phyloP scores from a whole-genome alignment of 345 rosid species.

The Eucalyptus pauciflora region DNA sequence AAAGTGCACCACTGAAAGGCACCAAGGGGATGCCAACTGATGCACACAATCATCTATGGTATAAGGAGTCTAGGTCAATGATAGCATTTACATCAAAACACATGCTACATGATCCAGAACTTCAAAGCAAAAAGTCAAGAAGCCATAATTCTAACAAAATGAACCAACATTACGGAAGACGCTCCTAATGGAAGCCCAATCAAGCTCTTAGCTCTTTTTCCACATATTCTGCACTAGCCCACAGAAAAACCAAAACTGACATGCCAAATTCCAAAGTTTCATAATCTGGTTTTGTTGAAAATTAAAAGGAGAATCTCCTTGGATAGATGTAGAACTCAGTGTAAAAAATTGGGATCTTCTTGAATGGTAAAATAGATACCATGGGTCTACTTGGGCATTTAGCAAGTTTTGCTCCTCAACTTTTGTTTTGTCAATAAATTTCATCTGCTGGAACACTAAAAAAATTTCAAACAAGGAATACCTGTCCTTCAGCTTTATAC shows the following conservation, averaged over 20 bases:
- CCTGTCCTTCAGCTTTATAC: slow-evolving; percentile 93
- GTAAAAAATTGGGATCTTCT: background rate
- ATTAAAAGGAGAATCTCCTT: background rate
- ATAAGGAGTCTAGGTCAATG: background rate
- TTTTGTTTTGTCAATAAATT: background rate
- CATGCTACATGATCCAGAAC: background rate
- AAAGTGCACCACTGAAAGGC: background rate
- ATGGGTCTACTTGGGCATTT: background rate
- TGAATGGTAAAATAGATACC: background rate
- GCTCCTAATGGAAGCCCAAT: background rate
- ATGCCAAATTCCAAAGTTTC: background rate
- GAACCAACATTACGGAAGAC: background rate
- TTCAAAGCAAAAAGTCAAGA: background rate
- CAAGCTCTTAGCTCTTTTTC: background rate
- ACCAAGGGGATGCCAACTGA: background rate
- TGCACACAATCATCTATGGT: background rate
- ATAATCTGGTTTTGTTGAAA: background rate
- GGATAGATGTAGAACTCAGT: background rate
- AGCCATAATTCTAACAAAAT: background rate
- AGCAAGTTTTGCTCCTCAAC: background rate
- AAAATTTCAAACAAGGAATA: background rate
- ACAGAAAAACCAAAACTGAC: background rate
- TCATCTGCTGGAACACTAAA: background rate
- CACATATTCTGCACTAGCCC: background rate
- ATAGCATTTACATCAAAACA: background rate